Evolutionary conservation across 106 monocot species (phyloP).

Genomic region (Apostasia ramifera): DNA sequence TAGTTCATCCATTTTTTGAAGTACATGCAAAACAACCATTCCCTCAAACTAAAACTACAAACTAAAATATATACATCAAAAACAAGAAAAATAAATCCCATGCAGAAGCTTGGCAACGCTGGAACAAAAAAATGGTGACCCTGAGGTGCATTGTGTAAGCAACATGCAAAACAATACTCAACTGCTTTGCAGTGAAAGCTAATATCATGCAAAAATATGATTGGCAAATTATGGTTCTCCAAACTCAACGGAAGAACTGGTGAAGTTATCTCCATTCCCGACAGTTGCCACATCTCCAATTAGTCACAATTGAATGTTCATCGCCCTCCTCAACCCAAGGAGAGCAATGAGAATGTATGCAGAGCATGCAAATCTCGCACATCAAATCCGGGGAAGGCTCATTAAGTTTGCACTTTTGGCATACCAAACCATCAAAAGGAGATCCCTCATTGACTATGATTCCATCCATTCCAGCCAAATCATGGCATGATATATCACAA

Average conservation of each 20-base stretch:
- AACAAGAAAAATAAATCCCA: background rate
- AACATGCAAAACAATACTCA: background rate
- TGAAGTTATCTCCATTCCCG: conserved; percentile 52
- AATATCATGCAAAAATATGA: background rate
- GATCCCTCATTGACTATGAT: background rate
- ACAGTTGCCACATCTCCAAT: conserved; percentile 71
- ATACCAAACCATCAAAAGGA: conserved; percentile 14
- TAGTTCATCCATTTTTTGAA: background rate
- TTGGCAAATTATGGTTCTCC: background rate
- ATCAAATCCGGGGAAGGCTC: conserved; percentile 36
- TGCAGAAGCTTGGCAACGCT: background rate
- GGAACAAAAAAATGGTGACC: too few relatives aligned
- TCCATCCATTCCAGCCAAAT: conserved; percentile 3
- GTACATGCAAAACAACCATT: background rate
- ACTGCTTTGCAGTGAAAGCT: background rate
- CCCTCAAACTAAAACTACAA: background rate
- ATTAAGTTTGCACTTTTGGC: conserved; percentile 40
- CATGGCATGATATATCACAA: conserved; percentile 1
- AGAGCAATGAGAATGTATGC: conserved; percentile 58
- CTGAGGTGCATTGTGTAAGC: background rate
- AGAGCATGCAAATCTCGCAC: conserved; percentile 50
- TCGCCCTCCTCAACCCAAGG: conserved; percentile 54
- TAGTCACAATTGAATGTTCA: background rate
- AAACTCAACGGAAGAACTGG: background rate
- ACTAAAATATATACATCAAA: conserved; percentile 5